Evolutionary conservation across 495 filamentous ascomycete genomes (phyloP), one percentile per base, ranked within the genome.

Genomic region (Penicillium macrosclerotiorum): DNA sequence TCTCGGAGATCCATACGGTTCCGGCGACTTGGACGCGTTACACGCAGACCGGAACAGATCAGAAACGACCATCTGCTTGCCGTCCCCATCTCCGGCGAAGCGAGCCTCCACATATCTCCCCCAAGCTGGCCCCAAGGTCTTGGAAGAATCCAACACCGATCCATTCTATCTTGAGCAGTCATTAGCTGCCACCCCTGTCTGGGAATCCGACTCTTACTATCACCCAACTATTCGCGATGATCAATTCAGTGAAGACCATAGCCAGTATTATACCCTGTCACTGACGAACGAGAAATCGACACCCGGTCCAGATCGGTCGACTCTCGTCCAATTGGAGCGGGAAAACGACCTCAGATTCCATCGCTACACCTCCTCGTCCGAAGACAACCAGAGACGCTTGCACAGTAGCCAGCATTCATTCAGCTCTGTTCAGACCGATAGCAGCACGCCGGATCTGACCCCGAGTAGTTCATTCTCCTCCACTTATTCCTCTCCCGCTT

Each of bases 391-490:
- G 9, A 50, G 60, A 33, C 36, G 47, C 11, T 22, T 56, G 3
- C 61, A 68, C 44, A 57, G 63, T 22, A 66, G 60, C 19, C 65
- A 73, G 20, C 37, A 51, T 19, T 73, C 70, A 1, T 72, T 65
- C 47, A 68, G 67, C 51, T 73, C 70, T 1, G 54, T 63, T 1
- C 54, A 66, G 1, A 63, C 65, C 8, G 67, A 69, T 25, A 53
- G 40, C 18, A 57, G 52, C 3, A 68, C 63, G 1, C 71, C 71
- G 1, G 67, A 75, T 29, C 44, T 75, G 40, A 75, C 68, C 0
- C 71, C 71, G 0, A 75, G 69, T 55, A 73, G 64, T 47, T 75
- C 71, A 1, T 73, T 75, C 51, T 73, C 71, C 26, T 74, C 71
- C 0, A 58, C 62, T 13, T 67, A 70, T 31, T 71, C 68, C 1